These are phyloP conservation scores for Hyaloscypha finlandica DNA, from an alignment of 495 filamentous ascomycete genomes.

Conservation along the genomic window DNA sequence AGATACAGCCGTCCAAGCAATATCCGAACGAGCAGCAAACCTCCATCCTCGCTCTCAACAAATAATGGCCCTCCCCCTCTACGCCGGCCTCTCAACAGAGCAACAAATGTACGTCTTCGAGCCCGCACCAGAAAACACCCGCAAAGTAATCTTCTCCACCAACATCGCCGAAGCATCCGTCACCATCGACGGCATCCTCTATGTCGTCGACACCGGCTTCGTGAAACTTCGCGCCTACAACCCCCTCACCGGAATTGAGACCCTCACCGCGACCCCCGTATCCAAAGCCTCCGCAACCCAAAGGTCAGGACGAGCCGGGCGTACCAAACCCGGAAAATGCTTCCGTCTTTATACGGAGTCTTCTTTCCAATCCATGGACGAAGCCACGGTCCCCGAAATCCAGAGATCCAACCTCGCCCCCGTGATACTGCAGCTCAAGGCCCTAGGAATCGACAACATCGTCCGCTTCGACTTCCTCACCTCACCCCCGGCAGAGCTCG, in stretches of 20 bases:
- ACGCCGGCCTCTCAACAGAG: constrained; percentile 84
- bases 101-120: constrained; percentile 95
- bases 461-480: constrained; percentile 89
- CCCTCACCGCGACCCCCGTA: constrained; percentile 81
- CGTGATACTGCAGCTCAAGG: constrained; percentile 90
- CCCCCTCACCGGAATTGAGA: constrained; percentile 85
- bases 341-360: constrained; percentile 89
- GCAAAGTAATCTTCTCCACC: constrained; percentile 92
- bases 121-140: constrained; percentile 75
- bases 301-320: constrained; percentile 86
- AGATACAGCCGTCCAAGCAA: constrained; percentile 72
- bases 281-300: constrained; percentile 94
- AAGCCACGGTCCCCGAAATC: constrained; percentile 83
- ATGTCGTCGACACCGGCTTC: constrained; percentile 90
- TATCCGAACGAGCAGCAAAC: constrained; percentile 74
- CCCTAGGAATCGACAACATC: constrained; percentile 94
- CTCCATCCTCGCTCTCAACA: constrained; percentile 71
- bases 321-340: constrained; percentile 93
- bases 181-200: constrained; percentile 91
- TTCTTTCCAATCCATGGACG: constrained; percentile 67
- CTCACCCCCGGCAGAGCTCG: constrained; percentile 81
- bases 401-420: constrained; percentile 92
- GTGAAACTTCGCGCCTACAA: constrained; percentile 92
- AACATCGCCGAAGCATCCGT: constrained; percentile 97
- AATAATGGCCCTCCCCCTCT: constrained; percentile 80